Base-by-base conservation (phyloP, 1,139 yeast genomes). In the Saccharomycopsis hybrid region DNA sequence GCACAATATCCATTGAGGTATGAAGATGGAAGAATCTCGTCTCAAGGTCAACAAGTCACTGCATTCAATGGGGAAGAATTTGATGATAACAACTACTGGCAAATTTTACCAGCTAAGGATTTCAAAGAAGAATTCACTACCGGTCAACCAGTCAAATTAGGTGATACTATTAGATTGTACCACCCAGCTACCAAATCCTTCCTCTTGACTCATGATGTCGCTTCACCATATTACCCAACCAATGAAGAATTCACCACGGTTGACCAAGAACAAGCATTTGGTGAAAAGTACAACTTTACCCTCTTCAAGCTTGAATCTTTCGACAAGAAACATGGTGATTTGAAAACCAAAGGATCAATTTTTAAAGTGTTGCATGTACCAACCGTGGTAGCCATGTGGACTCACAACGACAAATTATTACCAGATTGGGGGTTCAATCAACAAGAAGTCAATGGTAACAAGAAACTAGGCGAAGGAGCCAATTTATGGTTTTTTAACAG, bases 371-470 rank as follows among this genome's bases (percentile, higher is more conserved):
- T 88, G 56, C 98, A 92, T 63, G 82, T 80, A 33, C 88, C 85
- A 53, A 90, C 97, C 3, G 78, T 81, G 48, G 98, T 94, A 25
- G 92, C 96, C 7, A 76, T 94, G 83, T 92, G 97, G 97, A 83
- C 97, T 8, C 96, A 88, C 62, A 75, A 83, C 58, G 95, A 85
- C 62, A 82, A 77, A 54, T 61, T 78, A 39, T 76, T 90, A 55
- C 97, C 98, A 24, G 97, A 87, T 7, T 94, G 99, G 99, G 98
- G 85, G 2, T 85, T 82, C 63, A 71, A 73, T 47, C 97, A 92
- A 63, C 90, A 84, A 64, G 99, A 94, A 69, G 89, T 94, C 55
- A 88, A 94, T 64, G 98, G 98, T 61, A 87, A 85, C 72, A 92
- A 92, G 65, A 84, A 87, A 64, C 65, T 84, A 33, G 74, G 66